Percentiles rank a stretch among this genome's conserved stretches.
phyloP scores from a whole-genome alignment of 2,329 filamentous ascomycete species.

The Fusarium brachygibbosum region DNA sequence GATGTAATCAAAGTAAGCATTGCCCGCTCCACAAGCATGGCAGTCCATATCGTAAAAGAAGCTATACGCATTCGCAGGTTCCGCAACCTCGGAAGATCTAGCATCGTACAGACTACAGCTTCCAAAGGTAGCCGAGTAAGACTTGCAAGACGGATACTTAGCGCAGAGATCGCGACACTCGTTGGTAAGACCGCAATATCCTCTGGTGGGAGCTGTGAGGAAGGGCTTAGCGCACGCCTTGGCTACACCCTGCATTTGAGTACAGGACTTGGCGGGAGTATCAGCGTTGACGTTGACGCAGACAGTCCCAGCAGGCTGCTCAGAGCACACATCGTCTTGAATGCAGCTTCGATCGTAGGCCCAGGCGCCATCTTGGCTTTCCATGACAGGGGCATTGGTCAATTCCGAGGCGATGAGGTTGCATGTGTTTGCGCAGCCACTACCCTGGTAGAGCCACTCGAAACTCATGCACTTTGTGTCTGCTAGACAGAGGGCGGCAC shows the following conservation, averaged over 20 bases:
- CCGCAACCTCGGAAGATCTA: constrained; percentile 31
- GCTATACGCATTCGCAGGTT: background rate
- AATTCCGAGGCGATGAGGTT: constrained; percentile 22
- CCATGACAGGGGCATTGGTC: constrained; percentile 18
- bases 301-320: constrained; percentile 18
- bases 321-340: constrained; percentile 20
- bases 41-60: constrained; percentile 42
- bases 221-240: constrained; percentile 42
- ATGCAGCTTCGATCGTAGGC: constrained; percentile 43
- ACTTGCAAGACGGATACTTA: constrained; percentile 41
- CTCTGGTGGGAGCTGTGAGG: constrained; percentile 18
- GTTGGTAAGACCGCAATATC: constrained; percentile 21
- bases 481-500: constrained; percentile 36
- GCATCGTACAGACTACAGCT: constrained; percentile 37
- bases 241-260: constrained; percentile 19
- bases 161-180: constrained; percentile 44
- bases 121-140: constrained; percentile 34
- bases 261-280: constrained; percentile 35
- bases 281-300: constrained; percentile 40
- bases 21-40: constrained; percentile 31
- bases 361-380: constrained; percentile 22
- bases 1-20: constrained; percentile 41
- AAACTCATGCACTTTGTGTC: constrained; percentile 40
- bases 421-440: constrained; percentile 34
- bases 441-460: constrained; percentile 35